Percentiles rank a stretch among this genome's conserved stretches.
phyloP scores from a whole-genome alignment of 805 yeast genomes.

The Ogataea salicorniae region DNA sequence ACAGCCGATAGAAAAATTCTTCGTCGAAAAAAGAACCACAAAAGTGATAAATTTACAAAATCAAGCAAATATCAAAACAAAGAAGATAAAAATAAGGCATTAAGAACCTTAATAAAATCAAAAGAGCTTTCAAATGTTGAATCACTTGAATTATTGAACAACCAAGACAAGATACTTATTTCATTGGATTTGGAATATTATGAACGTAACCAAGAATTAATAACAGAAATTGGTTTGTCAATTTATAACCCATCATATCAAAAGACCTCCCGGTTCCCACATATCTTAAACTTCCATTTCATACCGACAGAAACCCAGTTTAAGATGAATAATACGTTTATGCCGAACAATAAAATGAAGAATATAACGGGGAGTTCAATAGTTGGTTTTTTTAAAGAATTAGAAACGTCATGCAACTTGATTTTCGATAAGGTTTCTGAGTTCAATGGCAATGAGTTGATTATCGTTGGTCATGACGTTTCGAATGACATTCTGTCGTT shows the following conservation, averaged over 20 bases:
- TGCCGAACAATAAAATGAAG: conserved; percentile 24
- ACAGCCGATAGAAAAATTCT: too few species aligned
- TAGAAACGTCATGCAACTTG: conserved; percentile 10
- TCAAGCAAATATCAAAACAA: too few species aligned
- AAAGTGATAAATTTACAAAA: too few species aligned
- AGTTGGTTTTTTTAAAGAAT: conserved; percentile 10
- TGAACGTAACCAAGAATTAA: conserved; percentile 12
- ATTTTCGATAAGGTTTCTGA: background rate
- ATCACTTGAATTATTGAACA: conserved; percentile 20
- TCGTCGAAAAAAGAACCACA: too few species aligned
- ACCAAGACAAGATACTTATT: conserved; percentile 16
- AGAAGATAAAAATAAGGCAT: too few species aligned
- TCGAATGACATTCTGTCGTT: conserved; percentile 17
- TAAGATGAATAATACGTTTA: conserved; percentile 20
- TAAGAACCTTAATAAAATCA: background rate
- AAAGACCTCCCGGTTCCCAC: conserved; percentile 26
- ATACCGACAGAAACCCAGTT: conserved; percentile 19
- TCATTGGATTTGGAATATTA: conserved; percentile 27
- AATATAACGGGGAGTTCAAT: conserved; percentile 28
- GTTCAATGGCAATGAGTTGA: background rate
- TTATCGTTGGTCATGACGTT: conserved; percentile 28
- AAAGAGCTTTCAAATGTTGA: conserved; percentile 18
- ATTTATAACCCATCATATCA: conserved; percentile 29
- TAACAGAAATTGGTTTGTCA: conserved; percentile 28
- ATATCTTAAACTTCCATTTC: conserved; percentile 25